These are phyloP conservation scores for Daldinia eschscholtzii DNA, from an alignment of 2,329 filamentous ascomycete species.

Conservation along the genomic window DNA sequence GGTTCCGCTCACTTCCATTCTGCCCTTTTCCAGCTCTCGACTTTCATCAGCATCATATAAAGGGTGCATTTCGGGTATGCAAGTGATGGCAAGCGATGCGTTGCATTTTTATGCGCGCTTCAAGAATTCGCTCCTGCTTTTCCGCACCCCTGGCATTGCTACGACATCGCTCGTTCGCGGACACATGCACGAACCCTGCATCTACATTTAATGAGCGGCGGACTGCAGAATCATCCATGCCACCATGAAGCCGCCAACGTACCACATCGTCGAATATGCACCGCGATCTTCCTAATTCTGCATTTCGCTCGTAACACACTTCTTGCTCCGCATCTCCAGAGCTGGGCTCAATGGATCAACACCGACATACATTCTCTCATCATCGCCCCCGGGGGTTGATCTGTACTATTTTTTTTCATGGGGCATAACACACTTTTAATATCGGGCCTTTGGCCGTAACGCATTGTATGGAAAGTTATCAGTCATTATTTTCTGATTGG, in stretches of 20 bases:
- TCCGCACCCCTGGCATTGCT: constrained; percentile 34
- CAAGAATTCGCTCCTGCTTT: constrained; percentile 25
- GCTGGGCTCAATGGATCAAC: constrained; percentile 48
- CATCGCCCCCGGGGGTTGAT: constrained; percentile 39
- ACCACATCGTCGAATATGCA: constrained; percentile 36
- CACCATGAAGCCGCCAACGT: constrained; percentile 35
- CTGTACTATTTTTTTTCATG: constrained; percentile 46
- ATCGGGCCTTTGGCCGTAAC: constrained; percentile 36
- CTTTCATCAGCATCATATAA: constrained; percentile 39
- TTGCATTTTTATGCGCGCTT: constrained; percentile 40
- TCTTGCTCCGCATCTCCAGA: constrained; percentile 41
- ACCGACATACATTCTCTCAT: constrained; percentile 41
- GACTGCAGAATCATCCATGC: constrained; percentile 39
- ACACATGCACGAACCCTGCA: constrained; percentile 38
- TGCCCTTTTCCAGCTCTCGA: constrained; percentile 43
- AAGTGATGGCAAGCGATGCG: constrained; percentile 39
- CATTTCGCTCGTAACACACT: constrained; percentile 20
- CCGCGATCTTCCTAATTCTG: constrained; percentile 32
- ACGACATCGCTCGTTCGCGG: constrained; percentile 28
- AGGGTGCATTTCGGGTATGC: constrained; percentile 42
- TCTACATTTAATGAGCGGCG: constrained; percentile 37
- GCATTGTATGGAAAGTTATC: constrained; percentile 39
- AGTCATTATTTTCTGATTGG: constrained; percentile 37
- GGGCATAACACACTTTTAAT: constrained; percentile 41
- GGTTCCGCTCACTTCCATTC: constrained; percentile 44